Evolutionary conservation across 176 grass and related monocot genomes (phyloP), one percentile per base, ranked within the genome.

Genomic region (Oryza meridionalis): DNA sequence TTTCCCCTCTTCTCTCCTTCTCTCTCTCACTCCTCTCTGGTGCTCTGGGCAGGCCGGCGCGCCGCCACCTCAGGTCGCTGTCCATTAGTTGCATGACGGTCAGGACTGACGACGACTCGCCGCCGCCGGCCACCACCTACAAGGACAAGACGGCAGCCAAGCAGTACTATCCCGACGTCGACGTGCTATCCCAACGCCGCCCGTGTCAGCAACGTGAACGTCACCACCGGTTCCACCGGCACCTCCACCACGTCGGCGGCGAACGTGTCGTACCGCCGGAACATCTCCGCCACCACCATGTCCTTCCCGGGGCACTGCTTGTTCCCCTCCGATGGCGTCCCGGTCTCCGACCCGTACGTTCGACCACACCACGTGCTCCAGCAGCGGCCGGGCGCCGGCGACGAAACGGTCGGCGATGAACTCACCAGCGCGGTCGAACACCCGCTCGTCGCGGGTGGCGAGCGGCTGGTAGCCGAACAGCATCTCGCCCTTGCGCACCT

Each of bases 231-330:
- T 69, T 94, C 92, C 10, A 90, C 1, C 26, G 88, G 80, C 19
- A 14, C 3, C 75, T 82, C 84, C 42, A 65, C 53, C 1, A 92
- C 71, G 12, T 25, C 46, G 21, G 82, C 90, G 0, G 45, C 37
- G 81, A 97, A 92, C 32, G 92, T 92, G 63, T 97, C 90, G 75
- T 92, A 94, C 12, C 90, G 73, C 14, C 86, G 86, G 79, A 94
- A 97, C 63, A 97, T 64, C 92, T 97, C 90, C 3, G 82, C 84
- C 67, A 92, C 84, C 42, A 94, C 92, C 44, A 84, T 66, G 76
- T 97, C 84, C 74, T 97, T 97, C 62, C 90, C 90, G 2, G 94
- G 83, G 70, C 94, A 97, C 84, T 94, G 90, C 81, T 97, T 97
- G 84, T 97, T 92, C 53, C 76, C 77, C 70, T 87, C 88, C 13